Evolutionary conservation across 257 asterid genomes (phyloP).

Genomic region (Petrea volubilis): DNA sequence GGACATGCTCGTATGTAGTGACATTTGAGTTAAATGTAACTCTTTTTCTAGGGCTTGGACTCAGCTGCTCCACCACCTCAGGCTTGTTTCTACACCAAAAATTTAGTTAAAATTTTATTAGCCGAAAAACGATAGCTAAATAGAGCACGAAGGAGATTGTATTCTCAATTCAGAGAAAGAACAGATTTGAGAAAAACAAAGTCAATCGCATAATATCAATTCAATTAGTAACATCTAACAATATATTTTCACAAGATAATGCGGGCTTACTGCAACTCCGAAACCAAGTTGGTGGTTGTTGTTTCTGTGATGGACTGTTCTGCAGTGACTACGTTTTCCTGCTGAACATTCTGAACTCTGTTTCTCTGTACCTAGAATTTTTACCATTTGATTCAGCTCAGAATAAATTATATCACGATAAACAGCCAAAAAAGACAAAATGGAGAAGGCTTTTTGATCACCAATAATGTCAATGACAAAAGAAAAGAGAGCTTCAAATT

Average conservation of each 20-base stretch:
- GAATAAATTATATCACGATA: background rate
- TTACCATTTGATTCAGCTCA: constrained; percentile 20
- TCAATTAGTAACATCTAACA: background rate
- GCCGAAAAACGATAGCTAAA: background rate
- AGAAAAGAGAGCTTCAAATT: background rate
- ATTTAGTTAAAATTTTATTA: constrained; percentile 1
- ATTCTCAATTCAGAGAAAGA: background rate
- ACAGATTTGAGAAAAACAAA: background rate
- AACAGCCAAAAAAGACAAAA: background rate
- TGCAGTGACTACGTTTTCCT: constrained; percentile 28
- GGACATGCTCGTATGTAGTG: constrained; percentile 66
- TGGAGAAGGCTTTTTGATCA: background rate
- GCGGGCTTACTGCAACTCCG: constrained; percentile 52
- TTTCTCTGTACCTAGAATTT: constrained; percentile 49
- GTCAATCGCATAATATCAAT: background rate
- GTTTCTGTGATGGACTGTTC: constrained; percentile 50
- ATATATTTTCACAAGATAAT: background rate
- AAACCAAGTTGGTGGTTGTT: constrained; percentile 33
- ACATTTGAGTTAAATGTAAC: constrained; percentile 85
- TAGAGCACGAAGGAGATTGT: background rate
- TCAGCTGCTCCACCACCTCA: constrained; percentile 57
- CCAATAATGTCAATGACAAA: background rate
- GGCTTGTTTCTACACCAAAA: constrained; percentile 46
- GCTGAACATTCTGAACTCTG: constrained; percentile 45
- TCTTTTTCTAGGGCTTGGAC: constrained; percentile 57